A percentile compares a stretch with the other conserved stretches of the same genome.
Evolutionary conservation across 2,329 filamentous ascomycete species (phyloP).

Genomic region (Colletotrichum scovillei): DNA sequence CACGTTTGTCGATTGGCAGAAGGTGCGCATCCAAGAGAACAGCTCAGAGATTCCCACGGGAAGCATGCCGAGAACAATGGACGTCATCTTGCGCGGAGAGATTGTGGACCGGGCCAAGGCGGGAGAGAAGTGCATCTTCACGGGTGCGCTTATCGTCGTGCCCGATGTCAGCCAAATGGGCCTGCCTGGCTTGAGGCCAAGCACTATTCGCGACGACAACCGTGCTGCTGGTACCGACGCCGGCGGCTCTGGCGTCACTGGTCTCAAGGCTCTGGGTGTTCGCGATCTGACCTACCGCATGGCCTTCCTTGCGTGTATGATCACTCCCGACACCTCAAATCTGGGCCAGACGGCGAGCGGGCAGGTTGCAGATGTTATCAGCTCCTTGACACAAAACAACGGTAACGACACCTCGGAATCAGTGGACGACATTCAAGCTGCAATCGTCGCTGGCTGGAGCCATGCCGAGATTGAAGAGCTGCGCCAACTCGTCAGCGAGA

Average conservation of each 20-base stretch:
- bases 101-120: constrained; percentile 98
- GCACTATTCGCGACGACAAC: constrained; percentile 85
- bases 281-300: constrained; percentile 94
- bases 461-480: constrained; percentile 90
- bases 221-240: constrained; percentile 79
- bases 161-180: constrained; percentile 96
- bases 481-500: constrained; percentile 91
- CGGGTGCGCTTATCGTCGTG: constrained; percentile 93
- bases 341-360: constrained; percentile 80
- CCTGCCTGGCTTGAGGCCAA: constrained; percentile 85
- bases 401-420: constrained; percentile 75
- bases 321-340: constrained; percentile 86
- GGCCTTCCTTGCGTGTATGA: constrained; percentile 98
- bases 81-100: constrained; percentile 94
- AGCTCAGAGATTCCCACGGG: constrained; percentile 98
- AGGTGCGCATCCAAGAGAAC: constrained; percentile 97
- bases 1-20: constrained; percentile 99
- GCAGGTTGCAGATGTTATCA: constrained; percentile 86
- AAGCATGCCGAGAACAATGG: constrained; percentile 98
- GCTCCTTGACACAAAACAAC: constrained; percentile 80
- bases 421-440: constrained; percentile 88
- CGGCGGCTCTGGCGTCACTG: constrained; percentile 85
- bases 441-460: constrained; percentile 87
- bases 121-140: constrained; percentile 98
- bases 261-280: constrained; percentile 92